phyloP scores from a whole-genome alignment of 257 asterid genomes.

The Euphrasia confusa region DNA sequence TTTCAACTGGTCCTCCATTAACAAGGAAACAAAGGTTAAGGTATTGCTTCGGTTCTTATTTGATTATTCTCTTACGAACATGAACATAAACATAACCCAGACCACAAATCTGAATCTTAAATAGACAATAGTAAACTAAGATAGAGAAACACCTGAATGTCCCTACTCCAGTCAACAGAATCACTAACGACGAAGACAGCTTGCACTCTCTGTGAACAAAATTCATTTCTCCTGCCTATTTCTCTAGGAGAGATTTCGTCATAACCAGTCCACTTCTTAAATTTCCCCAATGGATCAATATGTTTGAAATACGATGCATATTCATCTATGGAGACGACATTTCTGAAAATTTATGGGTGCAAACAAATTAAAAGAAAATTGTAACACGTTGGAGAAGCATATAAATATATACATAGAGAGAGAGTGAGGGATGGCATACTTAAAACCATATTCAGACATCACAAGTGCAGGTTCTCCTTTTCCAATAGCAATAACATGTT shows the following conservation, averaged over 20 bases:
- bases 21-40: slow-evolving; percentile 16
- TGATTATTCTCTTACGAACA: slow-evolving; percentile 10
- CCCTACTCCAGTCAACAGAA: slow-evolving; percentile 97
- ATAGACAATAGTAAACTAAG: slow-evolving; percentile 7
- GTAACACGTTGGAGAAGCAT: slow-evolving; percentile 14
- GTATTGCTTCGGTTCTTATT: slow-evolving; percentile 8
- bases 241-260: slow-evolving; percentile 28
- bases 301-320: slow-evolving; percentile 75
- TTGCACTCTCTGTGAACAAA: slow-evolving; percentile 56
- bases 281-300: slow-evolving; percentile 77
- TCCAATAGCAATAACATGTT: slow-evolving; percentile 68
- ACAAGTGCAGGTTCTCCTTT: slow-evolving; percentile 86
- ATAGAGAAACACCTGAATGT: slow-evolving; percentile 66
- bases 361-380: slow-evolving; percentile 24
- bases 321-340: slow-evolving; percentile 72
- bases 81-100: slow-evolving; percentile 15
- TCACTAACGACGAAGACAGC: slow-evolving; percentile 94
- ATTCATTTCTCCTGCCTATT: slow-evolving; percentile 35
- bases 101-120: slow-evolving; percentile 9
- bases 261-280: slow-evolving; percentile 49
- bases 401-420: background rate
- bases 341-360: slow-evolving; percentile 41
- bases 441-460: slow-evolving; percentile 88
- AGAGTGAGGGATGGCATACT: slow-evolving; percentile 38
- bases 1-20: background rate